Base-by-base conservation (phyloP, 2,329 filamentous ascomycete genomes). In the Xylaria sp. region DNA sequence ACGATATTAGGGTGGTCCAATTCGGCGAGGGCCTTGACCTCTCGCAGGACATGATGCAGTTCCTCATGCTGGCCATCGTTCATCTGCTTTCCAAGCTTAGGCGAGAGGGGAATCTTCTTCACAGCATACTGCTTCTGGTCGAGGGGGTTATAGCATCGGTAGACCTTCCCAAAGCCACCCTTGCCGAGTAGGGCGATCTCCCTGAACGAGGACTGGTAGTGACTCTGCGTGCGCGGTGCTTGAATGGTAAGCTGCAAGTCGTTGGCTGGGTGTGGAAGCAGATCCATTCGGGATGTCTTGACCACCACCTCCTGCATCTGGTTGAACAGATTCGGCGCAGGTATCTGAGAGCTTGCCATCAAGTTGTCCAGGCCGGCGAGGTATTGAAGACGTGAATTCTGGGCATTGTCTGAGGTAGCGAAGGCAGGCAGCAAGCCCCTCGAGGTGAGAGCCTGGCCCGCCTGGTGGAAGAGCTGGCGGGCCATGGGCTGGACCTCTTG, bases 1-100 rank as follows among this genome's bases (percentile, higher is more conserved):
- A 71, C 68, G 43, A 71, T 63, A 41, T 71, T 71, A 11, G 66
- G 64, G 45, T 71, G 68, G 44, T 70, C 68, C 16, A 71, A 59
- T 26, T 59, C 62, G 6, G 69, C 69, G 45, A 71, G 57, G 7
- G 68, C 67, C 48, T 69, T 63, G 4, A 69, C 68, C 46, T 71
- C 69, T 7, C 64, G 62, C 16, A 71, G 50, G 24, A 71, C 61
- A 48, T 66, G 63, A 20, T 64, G 60, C 2, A 70, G 47, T 7
- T 69, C 63, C n/a, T 67, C 66, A 34, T 68, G 63, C 17, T 42
- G 63, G 20, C 66, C 67, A 48, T 70, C 61, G n/a, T 60, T 63
- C 37, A 67, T 61, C n/a, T 52, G 60, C 44, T 57, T 64, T 17
- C 63, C 65, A 2, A 69, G 61, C 34, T 60, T 66, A 1, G 61